Conservation (phyloP, 805 yeast genomes). For the Jamesozyma rosinii region DNA sequence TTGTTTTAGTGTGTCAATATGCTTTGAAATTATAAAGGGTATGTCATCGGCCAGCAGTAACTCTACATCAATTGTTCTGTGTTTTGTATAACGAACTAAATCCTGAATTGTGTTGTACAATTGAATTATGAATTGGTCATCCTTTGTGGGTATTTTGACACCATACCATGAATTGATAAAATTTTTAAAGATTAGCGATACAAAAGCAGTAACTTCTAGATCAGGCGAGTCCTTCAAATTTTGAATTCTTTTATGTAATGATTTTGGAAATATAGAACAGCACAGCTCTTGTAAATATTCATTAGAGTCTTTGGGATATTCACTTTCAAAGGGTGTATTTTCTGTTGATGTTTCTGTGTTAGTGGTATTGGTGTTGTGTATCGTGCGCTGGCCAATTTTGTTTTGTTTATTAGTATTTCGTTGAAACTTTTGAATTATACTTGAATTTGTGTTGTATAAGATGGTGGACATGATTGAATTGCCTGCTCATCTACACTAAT, state of each 20-base stretch:
- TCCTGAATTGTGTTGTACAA: slow-evolving; percentile 14
- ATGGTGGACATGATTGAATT: slow-evolving; percentile 15
- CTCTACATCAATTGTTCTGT: slow-evolving; percentile 9
- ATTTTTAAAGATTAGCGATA: slow-evolving; percentile 20
- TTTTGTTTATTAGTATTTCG: slow-evolving; percentile 8
- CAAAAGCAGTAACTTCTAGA: slow-evolving; percentile 20
- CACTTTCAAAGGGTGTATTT: slow-evolving; percentile 16
- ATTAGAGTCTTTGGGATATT: slow-evolving; percentile 14
- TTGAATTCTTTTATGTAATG: slow-evolving; percentile 11
- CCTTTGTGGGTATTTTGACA: slow-evolving; percentile 21
- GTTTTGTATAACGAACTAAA: slow-evolving; percentile 3
- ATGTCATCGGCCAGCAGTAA: slow-evolving; percentile 19
- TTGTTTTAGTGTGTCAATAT: slow-evolving; percentile 10
- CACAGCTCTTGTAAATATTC: slow-evolving; percentile 23
- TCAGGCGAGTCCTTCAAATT: slow-evolving; percentile 6
- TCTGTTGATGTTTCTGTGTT: background rate
- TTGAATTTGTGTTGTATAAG: slow-evolving; percentile 26
- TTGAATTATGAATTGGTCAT: slow-evolving; percentile 14
- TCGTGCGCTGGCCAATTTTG: background rate
- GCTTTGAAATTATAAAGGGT: slow-evolving; percentile 19
- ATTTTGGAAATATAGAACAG: slow-evolving; percentile 17
- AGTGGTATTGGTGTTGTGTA: background rate
- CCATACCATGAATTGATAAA: slow-evolving; percentile 28
- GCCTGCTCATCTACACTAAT: background rate
- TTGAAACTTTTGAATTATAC: slow-evolving; percentile 22